These are phyloP conservation scores for Penicillium psychrosexuale DNA, from an alignment of 2,329 filamentous ascomycete species.

Conservation along the genomic window DNA sequence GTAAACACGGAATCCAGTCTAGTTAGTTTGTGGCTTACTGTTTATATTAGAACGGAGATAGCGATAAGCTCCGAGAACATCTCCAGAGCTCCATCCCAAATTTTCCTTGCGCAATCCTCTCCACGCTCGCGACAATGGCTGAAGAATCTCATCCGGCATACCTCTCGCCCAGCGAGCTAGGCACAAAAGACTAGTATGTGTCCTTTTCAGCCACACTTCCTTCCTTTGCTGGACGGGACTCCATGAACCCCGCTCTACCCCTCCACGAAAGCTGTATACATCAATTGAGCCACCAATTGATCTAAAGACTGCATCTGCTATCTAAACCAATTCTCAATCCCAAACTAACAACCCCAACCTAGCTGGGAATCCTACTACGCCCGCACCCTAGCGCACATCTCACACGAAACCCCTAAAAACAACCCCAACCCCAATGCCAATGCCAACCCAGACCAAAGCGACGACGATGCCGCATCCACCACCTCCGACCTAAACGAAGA, in stretches of 20 bases:
- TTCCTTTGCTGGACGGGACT: neutral
- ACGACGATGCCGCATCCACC: neutral
- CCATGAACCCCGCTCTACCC: conserved; percentile 6
- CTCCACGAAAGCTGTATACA: neutral
- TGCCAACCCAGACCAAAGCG: conserved; percentile 51
- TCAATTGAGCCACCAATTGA: neutral
- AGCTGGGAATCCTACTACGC: conserved; percentile 64
- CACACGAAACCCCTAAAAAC: conserved; percentile 13
- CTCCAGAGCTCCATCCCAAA: conserved; percentile 3
- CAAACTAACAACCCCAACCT: conserved; percentile 13
- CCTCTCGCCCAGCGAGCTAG: conserved; percentile 74
- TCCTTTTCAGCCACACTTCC: neutral
- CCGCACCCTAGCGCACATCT: conserved; percentile 41
- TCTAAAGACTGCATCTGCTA: neutral
- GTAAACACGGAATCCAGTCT: neutral
- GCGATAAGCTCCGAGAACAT: conserved; percentile 13
- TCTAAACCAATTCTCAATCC: neutral
- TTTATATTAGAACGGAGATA: neutral
- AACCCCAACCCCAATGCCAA: conserved; percentile 23
- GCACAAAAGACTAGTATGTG: conserved; percentile 85
- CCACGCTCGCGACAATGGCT: conserved; percentile 18
- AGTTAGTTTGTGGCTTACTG: neutral
- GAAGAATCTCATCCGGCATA: conserved; percentile 53
- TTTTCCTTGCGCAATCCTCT: conserved; percentile 12
- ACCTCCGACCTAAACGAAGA: conserved; percentile 63